Base-by-base conservation (phyloP, 176 grass and related monocot genomes). In the Rhynchospora breviuscula region DNA sequence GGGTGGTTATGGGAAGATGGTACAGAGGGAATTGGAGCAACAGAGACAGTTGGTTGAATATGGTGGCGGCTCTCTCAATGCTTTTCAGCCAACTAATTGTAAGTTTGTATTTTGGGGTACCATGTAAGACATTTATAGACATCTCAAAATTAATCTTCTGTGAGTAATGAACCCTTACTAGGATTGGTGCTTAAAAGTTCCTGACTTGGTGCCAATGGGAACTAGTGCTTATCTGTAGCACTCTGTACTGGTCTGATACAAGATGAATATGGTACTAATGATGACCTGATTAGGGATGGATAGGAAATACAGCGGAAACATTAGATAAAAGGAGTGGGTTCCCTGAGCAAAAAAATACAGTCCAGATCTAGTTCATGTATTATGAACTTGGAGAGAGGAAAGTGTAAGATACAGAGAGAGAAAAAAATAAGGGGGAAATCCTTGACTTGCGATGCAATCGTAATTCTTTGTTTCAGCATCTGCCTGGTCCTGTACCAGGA, bases 1-100 rank as follows among this genome's bases (percentile, higher is more conserved):
- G 85, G 95, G 95, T 84, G 95, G 95, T 13, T 98, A 98, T 54
- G 95, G 95, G 62, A 98, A 98, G 89, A 71, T 98, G 87, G 95
- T 98, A 78, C 95, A 98, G 84, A 95, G 62, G 86, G 95, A 98
- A 77, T 87, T 98, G 73, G 95, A 98, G 86, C 90, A 85, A 72
- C 95, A 98, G 67, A 93, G 95, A 89, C 86, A 98, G 59, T 88
- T 98, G 58, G 95, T 98, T 43, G 89, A 98, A 78, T 98, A 98
- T 88, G 94, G 92, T 77, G 82, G 84, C 59, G 85, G 84, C 7
- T 85, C 84, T 44, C 72, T 89, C 49, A 85, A 73, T 78, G 65
- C 67, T 59, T 85, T 85, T 59, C 84, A 85, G 66, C 84, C 83
- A 18, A 29, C 83, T 63, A 59, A 62, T 51, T 90, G 88, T 90